Base-by-base conservation (phyloP, 1,139 yeast genomes). In the Tardiomyces depauwii region DNA sequence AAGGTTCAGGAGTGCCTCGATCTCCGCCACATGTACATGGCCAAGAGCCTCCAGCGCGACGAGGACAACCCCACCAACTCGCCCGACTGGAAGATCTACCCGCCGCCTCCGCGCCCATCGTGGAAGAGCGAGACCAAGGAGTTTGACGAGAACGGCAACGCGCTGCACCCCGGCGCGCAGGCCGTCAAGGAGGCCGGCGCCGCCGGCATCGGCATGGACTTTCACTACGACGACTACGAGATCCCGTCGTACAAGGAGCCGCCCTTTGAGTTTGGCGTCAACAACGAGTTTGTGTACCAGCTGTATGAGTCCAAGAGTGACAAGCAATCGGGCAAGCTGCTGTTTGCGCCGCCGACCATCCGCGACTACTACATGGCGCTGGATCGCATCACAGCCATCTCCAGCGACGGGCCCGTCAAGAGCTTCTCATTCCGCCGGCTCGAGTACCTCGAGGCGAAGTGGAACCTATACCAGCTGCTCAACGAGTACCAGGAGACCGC, bases 361-460 rank as follows among this genome's bases (percentile, higher is more conserved):
- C 75, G 77, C 47, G 96, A 91, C 42, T 93, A 82, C 64, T 91
- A 86, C 63, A 66, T 77, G 55, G 98, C 91, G 62, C 67, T 89
- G 59, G 91, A 83, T 47, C 76, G 72, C 47, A 77, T 91, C 53
- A 76, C 77, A 27, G 67, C 73, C 19, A 74, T 87, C 46, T 82
- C 95, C 3, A 81, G 93, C 2, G 96, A 89, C 63, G 99, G 98
- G 0, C 98, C 98, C 2, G 77, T 94, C n/a, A 93, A 93, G 64
- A 85, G 96, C 11, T 93, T 91, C 72, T 96, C 98, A 0, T 93
- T 87, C 65, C 81, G 93, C 62, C 77, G 98, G 58, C 70, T 93
- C 55, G 95, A 89, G 65, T 91, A 88, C 61, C 72, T 93, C 48
- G 98, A 93, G 64, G 96, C 97, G 25, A 86, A 89, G 62, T 93